These are phyloP conservation scores for Flagelloscypha sp. DNA, from an alignment of 768 basidiomycete genomes.

Conservation along the genomic window DNA sequence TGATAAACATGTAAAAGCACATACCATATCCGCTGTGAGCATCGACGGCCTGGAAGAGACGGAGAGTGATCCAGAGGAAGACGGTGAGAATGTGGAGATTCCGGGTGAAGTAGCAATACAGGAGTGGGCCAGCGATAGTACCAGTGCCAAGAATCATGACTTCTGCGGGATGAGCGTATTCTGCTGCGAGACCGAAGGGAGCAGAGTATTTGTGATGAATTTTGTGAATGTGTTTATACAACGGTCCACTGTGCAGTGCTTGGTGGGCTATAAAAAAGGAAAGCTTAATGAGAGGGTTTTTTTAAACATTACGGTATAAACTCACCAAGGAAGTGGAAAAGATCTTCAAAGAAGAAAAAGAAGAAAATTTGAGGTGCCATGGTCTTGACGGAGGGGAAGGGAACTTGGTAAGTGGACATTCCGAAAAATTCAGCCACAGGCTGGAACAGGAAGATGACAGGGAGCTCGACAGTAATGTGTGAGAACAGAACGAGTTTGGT, in stretches of 20 bases:
- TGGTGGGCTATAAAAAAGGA: constrained; percentile 58
- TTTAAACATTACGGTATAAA: constrained; percentile 1
- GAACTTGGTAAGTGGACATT: constrained; percentile 89
- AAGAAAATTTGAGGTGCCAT: constrained; percentile 73
- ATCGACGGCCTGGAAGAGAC: constrained; percentile 96
- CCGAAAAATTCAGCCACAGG: constrained; percentile 81
- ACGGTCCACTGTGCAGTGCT: constrained; percentile 71
- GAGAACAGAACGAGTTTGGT: constrained; percentile 90
- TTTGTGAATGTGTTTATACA: constrained; percentile 94
- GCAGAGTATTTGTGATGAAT: constrained; percentile 96
- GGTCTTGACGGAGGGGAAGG: constrained; percentile 66
- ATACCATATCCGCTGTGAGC: constrained; percentile 92
- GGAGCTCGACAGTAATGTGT: constrained; percentile 93
- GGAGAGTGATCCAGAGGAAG: constrained; percentile 87
- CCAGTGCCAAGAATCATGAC: constrained; percentile 91
- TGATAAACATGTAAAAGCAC: constrained; percentile 15
- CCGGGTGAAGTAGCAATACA: constrained; percentile 71
- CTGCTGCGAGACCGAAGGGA: constrained; percentile 94
- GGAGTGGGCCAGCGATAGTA: constrained; percentile 79
- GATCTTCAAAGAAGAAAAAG: constrained; percentile 95
- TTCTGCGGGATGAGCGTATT: constrained; percentile 97
- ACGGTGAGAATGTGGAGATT: constrained; percentile 86
- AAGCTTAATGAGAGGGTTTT: background rate
- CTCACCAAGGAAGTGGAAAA: constrained; percentile 84
- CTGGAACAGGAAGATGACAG: constrained; percentile 87